A percentile compares a stretch with the other conserved stretches of the same genome.
Conservation (phyloP, 2,329 filamentous ascomycete genomes). For the Neofusicoccum laricinum region DNA sequence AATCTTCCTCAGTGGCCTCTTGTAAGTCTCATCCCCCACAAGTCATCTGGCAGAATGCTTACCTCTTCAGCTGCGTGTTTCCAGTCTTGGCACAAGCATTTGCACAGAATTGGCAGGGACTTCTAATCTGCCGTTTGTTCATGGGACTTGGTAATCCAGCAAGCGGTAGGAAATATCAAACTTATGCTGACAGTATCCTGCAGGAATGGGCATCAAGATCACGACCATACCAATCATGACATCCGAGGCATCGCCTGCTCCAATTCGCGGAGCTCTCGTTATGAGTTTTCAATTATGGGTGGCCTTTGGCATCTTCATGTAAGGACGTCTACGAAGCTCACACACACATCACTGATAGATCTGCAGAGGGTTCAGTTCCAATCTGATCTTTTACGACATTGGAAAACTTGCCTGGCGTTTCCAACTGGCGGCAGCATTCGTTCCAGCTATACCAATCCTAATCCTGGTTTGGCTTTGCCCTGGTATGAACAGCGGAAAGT, state of each 20-base stretch:
- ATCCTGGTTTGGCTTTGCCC: conserved; percentile 41
- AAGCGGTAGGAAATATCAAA: neutral
- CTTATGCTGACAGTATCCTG: conserved; percentile 24
- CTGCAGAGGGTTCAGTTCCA: conserved; percentile 34
- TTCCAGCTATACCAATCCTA: conserved; percentile 36
- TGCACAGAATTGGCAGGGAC: conserved; percentile 38
- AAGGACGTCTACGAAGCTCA: neutral
- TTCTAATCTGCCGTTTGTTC: conserved; percentile 35
- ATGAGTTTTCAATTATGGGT: conserved; percentile 48
- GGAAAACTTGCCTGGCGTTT: conserved; percentile 37
- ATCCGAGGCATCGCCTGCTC: conserved; percentile 36
- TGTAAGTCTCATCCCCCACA: neutral
- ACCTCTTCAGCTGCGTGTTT: conserved; percentile 13
- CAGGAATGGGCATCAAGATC: conserved; percentile 47
- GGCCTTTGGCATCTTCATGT: conserved; percentile 44
- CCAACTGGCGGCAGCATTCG: conserved; percentile 40
- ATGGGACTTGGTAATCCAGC: conserved; percentile 30
- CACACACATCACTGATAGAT: neutral
- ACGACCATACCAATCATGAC: conserved; percentile 44
- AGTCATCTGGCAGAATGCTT: neutral
- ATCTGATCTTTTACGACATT: conserved; percentile 38
- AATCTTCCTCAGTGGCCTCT: conserved; percentile 23
- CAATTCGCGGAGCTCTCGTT: conserved; percentile 43
- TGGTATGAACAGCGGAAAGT: conserved; percentile 9
- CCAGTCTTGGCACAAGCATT: conserved; percentile 34